Evolutionary conservation across 179 eudicot genomes (phyloP), one percentile per base, ranked within the genome.

Genomic region (Beta macrorhiza): DNA sequence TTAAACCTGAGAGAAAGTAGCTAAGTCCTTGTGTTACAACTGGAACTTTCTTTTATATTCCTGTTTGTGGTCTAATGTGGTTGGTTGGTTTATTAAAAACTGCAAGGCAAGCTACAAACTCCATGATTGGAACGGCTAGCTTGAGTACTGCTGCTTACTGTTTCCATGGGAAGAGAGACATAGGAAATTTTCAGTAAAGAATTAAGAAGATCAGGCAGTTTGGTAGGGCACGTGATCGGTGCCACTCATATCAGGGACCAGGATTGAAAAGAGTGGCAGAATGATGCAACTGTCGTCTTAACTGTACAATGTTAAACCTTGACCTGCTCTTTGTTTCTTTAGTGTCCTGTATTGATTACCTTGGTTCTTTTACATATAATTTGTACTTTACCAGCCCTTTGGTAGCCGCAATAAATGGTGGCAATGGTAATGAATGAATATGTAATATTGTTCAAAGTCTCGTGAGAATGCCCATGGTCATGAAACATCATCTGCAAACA

Each of bases 71-170:
- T 3, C 75, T 72, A 29, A 42, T 68, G 58, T 51, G 58, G 44
- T 20, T 51, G 32, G 58, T 56, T 74, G 64, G 45, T 57, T 7
- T 32, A 55, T 55, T 57, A 57, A 74, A 8, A 56, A 56, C 25
- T 15, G 5, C 65, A 29, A 74, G 65, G 78, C 15, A 51, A 51
- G 42, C 58, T 72, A 7, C 19, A 12, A 72, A 51, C 56, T 15
- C 75, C 75, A 49, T 49, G 59, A 20, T 72, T 52, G 75, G 59
- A 20, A 72, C 13, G 75, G 42, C 32, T 72, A 72, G 37, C 37
- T 25, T 72, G 37, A 72, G 57, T 12, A 49, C 61, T 52, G 57
- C 8, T 51, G 15, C 59, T 22, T 72, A 49, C 19, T 52, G 2
- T 32, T 52, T 52, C 11, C 32, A 20, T 51, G 9, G 17, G 59